Evolutionary conservation across 805 yeast species (phyloP), one percentile per base, ranked within the genome.

Genomic region (Lipomyces spencermartinsiae): DNA sequence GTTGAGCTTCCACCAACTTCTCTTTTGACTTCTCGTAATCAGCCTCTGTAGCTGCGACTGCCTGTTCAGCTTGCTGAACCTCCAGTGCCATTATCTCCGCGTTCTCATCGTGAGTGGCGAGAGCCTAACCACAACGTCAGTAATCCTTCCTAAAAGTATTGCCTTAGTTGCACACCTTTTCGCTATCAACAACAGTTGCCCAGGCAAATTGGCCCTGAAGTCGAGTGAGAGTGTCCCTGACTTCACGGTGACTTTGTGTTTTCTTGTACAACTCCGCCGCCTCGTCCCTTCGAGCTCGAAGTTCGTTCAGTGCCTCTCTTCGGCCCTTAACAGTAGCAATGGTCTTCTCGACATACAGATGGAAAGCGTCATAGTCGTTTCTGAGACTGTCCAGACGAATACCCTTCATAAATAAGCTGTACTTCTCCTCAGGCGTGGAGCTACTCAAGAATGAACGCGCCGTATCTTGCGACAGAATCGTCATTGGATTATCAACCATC

Each of bases 391-490:
- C 88, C 60, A 90, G 83, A 73, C 88, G 83, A 1, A 96, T 88
- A 46, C 97, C 97, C 62, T 85, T 85, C 91, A 90, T 89, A 76
- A 94, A 92, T 75, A 86, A 88, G 16, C 83, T 83, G 77, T 88
- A 95, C 78, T 93, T 91, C 59, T 85, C 89, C 46, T 82, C 83
- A 67, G 91, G 90, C 4, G 91, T 84, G 4, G 95, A 87, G 39
- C 89, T 86, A 0, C 97, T 90, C 70, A 95, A 80, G 76, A 95
- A 95, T 16, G 93, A 90, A 72, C 97, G 86, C 1, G 99, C 98
- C 68, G 89, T 91, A 73, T 95, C 98, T 77, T 95, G 99, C 0
- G 97, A 92, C 61, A 95, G 82, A 74, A 95, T 91, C 1, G 97
- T 91, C 85, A 95, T 86, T 5, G 98, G 97, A 73, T 95, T 95